Evolutionary conservation across 441 rosid species (phyloP).

Genomic region (Croton laevigatus): DNA sequence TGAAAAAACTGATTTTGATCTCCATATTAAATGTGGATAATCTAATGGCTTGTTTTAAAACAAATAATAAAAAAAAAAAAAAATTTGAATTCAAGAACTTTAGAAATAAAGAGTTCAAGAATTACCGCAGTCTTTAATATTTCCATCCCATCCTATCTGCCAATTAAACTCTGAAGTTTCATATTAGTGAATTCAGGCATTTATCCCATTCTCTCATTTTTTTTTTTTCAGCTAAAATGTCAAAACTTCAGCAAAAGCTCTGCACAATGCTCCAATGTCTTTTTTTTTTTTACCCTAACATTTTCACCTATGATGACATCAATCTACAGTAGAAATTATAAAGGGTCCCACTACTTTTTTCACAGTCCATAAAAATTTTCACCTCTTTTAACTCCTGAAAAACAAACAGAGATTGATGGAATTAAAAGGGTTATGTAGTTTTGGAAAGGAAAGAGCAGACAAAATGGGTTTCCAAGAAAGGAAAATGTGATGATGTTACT

Average conservation of each 20-base stretch:
- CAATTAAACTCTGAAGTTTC: no score
- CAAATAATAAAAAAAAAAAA: no score
- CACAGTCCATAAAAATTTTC: slow-evolving; percentile 14
- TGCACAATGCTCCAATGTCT: slow-evolving; percentile 18
- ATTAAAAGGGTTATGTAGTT: slow-evolving; percentile 17
- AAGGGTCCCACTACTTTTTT: background rate
- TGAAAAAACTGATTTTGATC: no score
- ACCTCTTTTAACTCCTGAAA: background rate
- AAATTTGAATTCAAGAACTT: no score
- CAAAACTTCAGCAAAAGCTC: slow-evolving; percentile 17
- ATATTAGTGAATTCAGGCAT: background rate
- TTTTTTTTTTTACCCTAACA: slow-evolving; percentile 20
- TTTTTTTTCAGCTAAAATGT: slow-evolving; percentile 31
- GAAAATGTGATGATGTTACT: slow-evolving; percentile 40
- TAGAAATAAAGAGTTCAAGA: no score
- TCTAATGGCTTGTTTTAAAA: no score
- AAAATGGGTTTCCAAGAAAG: slow-evolving; percentile 28
- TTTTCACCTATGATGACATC: slow-evolving; percentile 18
- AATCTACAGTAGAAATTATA: background rate
- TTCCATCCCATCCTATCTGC: no score
- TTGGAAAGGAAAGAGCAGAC: slow-evolving; percentile 13
- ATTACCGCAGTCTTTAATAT: no score
- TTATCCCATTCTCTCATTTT: slow-evolving; percentile 18
- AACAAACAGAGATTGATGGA: slow-evolving; percentile 2
- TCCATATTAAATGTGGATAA: no score